Evolutionary conservation across 139 green algal genomes (phyloP).

Genomic region (Nannochloris sp.): DNA sequence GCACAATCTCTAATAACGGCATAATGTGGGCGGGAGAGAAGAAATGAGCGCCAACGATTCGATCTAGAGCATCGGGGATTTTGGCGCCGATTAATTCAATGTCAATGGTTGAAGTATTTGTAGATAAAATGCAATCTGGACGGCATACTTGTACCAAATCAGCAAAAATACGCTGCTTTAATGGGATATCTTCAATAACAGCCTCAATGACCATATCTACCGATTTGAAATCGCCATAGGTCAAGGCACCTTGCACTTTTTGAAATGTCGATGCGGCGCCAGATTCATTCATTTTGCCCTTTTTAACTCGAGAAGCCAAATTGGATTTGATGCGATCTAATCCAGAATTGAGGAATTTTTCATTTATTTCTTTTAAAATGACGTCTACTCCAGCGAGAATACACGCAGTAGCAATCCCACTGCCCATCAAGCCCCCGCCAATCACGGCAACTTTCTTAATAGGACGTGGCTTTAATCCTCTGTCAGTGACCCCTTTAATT

Average conservation of each 20-base stretch:
- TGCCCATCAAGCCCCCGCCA: constrained; percentile 95
- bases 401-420: constrained; percentile 86
- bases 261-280: constrained; percentile 49
- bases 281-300: constrained; percentile 68
- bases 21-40: constrained; percentile 98
- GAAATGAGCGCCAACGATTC: constrained; percentile 92
- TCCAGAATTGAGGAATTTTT: constrained; percentile 88
- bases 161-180: constrained; percentile 91
- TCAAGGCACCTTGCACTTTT: constrained; percentile 59
- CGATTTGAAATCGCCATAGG: constrained; percentile 71
- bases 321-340: constrained; percentile 83
- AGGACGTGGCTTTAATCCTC: constrained; percentile 69
- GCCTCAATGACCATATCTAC: constrained; percentile 98
- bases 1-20: constrained; percentile 97
- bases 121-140: constrained; percentile 84
- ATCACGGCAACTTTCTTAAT: constrained; percentile 83
- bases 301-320: constrained; percentile 81
- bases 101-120: constrained; percentile 98
- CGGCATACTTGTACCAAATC: constrained; percentile 69
- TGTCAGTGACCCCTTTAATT: constrained; percentile 74
- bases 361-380: constrained; percentile 97
- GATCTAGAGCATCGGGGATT: constrained; percentile 36
- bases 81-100: constrained; percentile 79
- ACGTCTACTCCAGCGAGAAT: constrained; percentile 68
- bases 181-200: constrained; percentile 84